Percentiles rank a stretch among this genome's conserved stretches.
These are phyloP conservation scores for Sarocladium kiliense DNA, from an alignment of 2,329 filamentous ascomycete genomes.

Conservation along the genomic window DNA sequence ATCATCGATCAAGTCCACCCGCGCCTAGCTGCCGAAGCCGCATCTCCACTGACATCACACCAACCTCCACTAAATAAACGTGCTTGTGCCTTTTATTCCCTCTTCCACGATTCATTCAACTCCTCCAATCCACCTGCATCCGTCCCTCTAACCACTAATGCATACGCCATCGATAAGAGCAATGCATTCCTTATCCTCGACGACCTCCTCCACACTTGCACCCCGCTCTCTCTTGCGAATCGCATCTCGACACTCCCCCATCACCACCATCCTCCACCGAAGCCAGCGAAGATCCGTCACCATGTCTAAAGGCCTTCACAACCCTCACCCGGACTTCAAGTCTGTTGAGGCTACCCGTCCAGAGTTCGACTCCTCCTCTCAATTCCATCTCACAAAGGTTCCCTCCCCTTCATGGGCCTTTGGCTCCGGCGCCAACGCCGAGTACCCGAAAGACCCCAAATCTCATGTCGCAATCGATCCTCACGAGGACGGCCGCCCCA, in stretches of 20 bases:
- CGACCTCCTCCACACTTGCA: no score
- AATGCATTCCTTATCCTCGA: no score
- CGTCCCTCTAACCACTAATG: no score
- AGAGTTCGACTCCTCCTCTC: conserved; percentile 44
- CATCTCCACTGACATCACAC: no score
- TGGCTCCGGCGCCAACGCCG: conserved; percentile 60
- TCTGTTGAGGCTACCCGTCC: conserved; percentile 61
- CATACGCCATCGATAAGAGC: neutral
- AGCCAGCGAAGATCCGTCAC: conserved; percentile 11
- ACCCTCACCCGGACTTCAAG: conserved; percentile 73
- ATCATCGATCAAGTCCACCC: no score
- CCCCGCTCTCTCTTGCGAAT: no score
- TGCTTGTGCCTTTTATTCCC: neutral
- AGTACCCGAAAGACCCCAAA: conserved; percentile 18
- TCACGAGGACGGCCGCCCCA: conserved; percentile 62
- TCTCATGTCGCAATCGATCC: conserved; percentile 78
- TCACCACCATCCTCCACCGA: conserved; percentile 6
- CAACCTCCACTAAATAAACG: neutral
- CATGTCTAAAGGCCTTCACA: conserved; percentile 42
- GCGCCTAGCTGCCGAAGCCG: no score
- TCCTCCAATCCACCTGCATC: neutral
- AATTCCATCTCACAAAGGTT: conserved; percentile 56
- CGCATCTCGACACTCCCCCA: neutral
- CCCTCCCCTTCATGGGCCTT: conserved; percentile 60
- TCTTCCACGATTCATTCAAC: neutral